A percentile compares a stretch with the other conserved stretches of the same genome.
phyloP scores from a whole-genome alignment of 2,329 filamentous ascomycete genomes.

The Alternaria dauci region DNA sequence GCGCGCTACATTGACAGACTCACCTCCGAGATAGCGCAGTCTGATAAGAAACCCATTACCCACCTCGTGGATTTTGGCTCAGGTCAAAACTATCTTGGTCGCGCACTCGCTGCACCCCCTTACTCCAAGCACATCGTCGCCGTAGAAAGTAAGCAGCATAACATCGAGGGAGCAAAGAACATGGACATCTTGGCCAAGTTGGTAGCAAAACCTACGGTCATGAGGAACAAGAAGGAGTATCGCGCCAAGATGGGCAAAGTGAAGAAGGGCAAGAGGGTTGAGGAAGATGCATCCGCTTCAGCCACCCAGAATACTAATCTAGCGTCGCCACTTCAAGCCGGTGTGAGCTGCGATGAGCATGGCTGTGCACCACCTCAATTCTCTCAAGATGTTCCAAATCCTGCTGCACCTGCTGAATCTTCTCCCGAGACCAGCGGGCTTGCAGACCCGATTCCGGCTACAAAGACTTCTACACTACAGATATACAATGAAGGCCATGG shows the following conservation, averaged over 20 bases:
- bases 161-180: conserved; percentile 82
- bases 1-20: conserved; percentile 82
- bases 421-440: not conserved
- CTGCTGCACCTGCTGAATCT: not conserved
- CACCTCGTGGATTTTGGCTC: conserved; percentile 97
- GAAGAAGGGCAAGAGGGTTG: conserved; percentile 51
- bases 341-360: conserved; percentile 17
- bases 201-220: conserved; percentile 74
- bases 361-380: conserved; percentile 7
- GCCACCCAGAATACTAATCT: not conserved
- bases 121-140: conserved; percentile 90
- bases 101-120: conserved; percentile 82
- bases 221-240: conserved; percentile 85
- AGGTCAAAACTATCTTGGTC: conserved; percentile 93
- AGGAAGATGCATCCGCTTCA: conserved; percentile 19
- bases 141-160: conserved; percentile 85
- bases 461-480: conserved; percentile 46
- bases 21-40: conserved; percentile 58
- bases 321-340: conserved; percentile 8
- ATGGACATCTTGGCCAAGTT: conserved; percentile 86
- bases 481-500: conserved; percentile 69
- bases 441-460: conserved; percentile 11
- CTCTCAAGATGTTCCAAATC: not conserved
- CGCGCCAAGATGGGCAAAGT: conserved; percentile 57
- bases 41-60: conserved; percentile 63